Percentiles rank a stretch among this genome's conserved stretches.
Evolutionary conservation across 257 asterid species (phyloP).

Genomic region (Solanum boliviense): DNA sequence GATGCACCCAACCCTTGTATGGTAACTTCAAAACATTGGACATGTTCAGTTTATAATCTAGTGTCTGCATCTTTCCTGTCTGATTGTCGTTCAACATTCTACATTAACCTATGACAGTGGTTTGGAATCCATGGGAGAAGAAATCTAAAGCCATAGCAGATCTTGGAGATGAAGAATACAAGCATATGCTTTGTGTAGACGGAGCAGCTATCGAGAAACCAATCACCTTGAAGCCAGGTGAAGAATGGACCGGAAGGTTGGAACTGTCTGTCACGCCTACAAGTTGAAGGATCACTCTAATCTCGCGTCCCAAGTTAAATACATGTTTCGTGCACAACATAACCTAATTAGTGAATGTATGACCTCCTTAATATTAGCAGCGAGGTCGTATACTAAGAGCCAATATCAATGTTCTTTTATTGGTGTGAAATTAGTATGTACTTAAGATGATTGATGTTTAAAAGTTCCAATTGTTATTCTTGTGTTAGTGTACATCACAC

Average conservation of each 20-base stretch:
- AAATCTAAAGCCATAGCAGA: slow-evolving; percentile 46
- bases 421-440: background rate
- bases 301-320: background rate
- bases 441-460: background rate
- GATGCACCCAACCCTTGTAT: background rate
- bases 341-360: background rate
- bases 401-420: background rate
- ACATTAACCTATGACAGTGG: slow-evolving; percentile 25
- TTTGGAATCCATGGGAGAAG: slow-evolving; percentile 95
- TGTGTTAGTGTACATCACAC: background rate
- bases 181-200: slow-evolving; percentile 66
- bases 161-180: slow-evolving; percentile 76
- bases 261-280: slow-evolving; percentile 46
- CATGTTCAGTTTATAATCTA: background rate
- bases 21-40: background rate
- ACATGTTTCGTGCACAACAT: background rate
- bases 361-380: background rate
- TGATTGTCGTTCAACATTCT: background rate
- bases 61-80: background rate
- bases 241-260: slow-evolving; percentile 70
- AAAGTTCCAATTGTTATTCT: background rate
- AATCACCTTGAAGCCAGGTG: slow-evolving; percentile 59
- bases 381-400: background rate
- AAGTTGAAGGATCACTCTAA: slow-evolving; percentile 3
- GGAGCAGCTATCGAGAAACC: slow-evolving; percentile 79